phyloP scores from a whole-genome alignment of 2,329 filamentous ascomycete genomes.

The Fusarium sp. region DNA sequence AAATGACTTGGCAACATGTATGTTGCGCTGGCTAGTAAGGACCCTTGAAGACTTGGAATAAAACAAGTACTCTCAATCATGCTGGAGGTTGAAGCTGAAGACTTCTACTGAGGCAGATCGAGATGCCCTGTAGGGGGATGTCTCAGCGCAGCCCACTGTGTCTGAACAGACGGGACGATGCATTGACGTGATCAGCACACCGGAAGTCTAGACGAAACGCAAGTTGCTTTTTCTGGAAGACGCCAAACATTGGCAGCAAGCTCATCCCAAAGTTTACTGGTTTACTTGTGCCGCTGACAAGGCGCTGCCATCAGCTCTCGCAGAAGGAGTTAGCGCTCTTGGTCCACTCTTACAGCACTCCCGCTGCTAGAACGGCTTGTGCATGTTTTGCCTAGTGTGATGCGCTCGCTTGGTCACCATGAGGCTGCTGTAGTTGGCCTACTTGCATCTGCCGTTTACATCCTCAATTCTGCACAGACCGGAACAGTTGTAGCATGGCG shows the following conservation, averaged over 20 bases:
- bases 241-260: neutral
- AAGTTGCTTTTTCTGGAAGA: neutral
- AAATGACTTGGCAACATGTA: neutral
- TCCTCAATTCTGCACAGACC: neutral
- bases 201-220: neutral
- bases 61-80: neutral
- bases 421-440: neutral
- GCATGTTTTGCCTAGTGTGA: neutral
- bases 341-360: neutral
- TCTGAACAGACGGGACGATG: neutral
- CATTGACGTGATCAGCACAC: neutral
- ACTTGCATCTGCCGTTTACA: too few relatives aligned
- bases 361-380: neutral
- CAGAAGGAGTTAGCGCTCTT: neutral
- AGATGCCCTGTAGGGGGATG: neutral
- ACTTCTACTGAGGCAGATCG: neutral
- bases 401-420: neutral
- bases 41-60: too few relatives aligned
- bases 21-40: neutral
- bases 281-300: neutral
- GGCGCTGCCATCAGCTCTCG: neutral
- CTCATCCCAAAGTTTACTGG: neutral
- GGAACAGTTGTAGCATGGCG: neutral
- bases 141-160: too few relatives aligned
- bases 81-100: neutral